Percentiles rank a stretch among this genome's conserved stretches.
Conservation (phyloP, 176 grass and related monocot species). For the Zea mays region Zm-B73-REFERENCE-NAM-5.0 NC_050104.1:68125501-68126000, state of each 20-base stretch:
- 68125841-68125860: no score
- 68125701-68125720: conserved; percentile 2
- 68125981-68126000: no score
- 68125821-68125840: not conserved
- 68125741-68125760: not conserved
- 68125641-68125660: not conserved
- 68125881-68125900: no score
- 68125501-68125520: conserved; percentile 10
- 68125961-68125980: no score
- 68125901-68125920: no score
- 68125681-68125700: not conserved
- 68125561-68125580: not conserved
- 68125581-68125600: conserved; percentile 48
- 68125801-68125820: not conserved
- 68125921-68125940: no score
- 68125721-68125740: not conserved
- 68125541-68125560: conserved; percentile 1
- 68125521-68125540: not conserved
- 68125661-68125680: not conserved
- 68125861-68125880: no score
- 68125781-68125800: not conserved
- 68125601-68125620: conserved; percentile 8
- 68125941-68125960: no score
- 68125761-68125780: not conserved
- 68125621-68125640: not conserved